Evolutionary conservation across 139 green algal genomes (phyloP), one percentile per base, ranked within the genome.

Genomic region (Tetradesmus lagerheimii): DNA sequence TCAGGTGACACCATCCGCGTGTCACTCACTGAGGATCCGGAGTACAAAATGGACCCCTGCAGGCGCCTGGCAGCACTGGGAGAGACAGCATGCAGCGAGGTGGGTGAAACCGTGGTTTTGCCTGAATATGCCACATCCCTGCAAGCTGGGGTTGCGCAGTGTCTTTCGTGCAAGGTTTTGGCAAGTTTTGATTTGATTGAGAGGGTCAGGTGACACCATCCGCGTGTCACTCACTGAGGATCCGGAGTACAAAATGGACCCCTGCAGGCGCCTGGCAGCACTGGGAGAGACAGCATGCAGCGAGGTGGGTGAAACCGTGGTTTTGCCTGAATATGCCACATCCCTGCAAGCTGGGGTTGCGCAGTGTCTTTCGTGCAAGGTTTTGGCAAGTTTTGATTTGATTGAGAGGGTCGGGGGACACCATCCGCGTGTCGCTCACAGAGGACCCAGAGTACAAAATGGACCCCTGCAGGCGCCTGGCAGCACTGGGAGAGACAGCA

Each of bases 181-280:
- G 5, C n/a, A 38, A 78, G n/a, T 78, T 38, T 76, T 50, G 43
- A 15, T 50, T 50, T 50, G 43, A 9, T 9, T 5, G 43, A 99
- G 94, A n/a, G n/a, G n/a, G n/a, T n/a, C n/a, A n/a, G 98, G 98
- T 71, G 98, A 99, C 95, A 99, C 98, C 89, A 99, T 99, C 92
- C 95, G 98, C 81, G 8, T 50, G 8, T 50, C 43, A 50, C 43
- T 50, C 43, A 50, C 4, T 50, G 43, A 50, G 43, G 43, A 50
- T 8, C 43, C 43, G 8, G 43, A 50, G 43, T 50, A 4, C 67
- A 97, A 99, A 95, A 98, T 99, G 57, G 95, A 98, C 76, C 98
- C 98, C 37, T 99, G 98, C 96, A 90, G 87, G 64, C 89, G 94
- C 35, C 95, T 99, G 66, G 96, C 96, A 14, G 93, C 91, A 37